Evolutionary conservation across 306 rosid genomes (phyloP), one percentile per base, ranked within the genome.

Genomic region (Begonia peltatifolia): DNA sequence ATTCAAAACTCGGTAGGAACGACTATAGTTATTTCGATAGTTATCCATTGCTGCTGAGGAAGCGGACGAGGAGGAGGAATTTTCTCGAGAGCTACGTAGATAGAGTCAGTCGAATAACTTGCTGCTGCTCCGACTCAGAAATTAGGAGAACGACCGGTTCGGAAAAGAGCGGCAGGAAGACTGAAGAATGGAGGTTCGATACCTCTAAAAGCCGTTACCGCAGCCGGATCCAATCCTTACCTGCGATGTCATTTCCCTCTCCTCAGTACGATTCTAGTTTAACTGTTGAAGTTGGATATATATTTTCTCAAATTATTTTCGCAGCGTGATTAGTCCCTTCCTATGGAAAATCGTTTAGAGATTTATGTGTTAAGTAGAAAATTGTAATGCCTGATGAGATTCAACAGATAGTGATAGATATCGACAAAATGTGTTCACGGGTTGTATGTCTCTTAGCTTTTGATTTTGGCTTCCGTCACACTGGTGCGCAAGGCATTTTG

Each of bases 231-330:
- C 94, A 72, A 47, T 75, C 87, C 35, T 71, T 84, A 5, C 75
- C 93, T 52, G 81, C 85, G 72, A 70, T 80, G 83, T 83, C 94
- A 11, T 89, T 89, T 61, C 73, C 90, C 47, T 83, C 96, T 72
- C 63, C 87, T 52, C 81, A 66, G 95, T 82, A 71, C 30, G 81
- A 5, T 6, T 5, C 8, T 30, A 30, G 38, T 30, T 30, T 4
- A 5, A 30, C 35, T 30, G 38, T 30, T 30, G 38, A 30, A 30
- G 9, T 30, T 30, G 5, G 38, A 30, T 5, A 30, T 30, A 30
- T 30, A 30, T 0, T 30, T 30, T 7, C 38, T 5, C 38, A 30
- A 30, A 20, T 20, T 20, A 20, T 20, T 30, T 30, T 30, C 8
- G 38, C 8, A 30, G 38, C 8, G 38, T 20, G 23, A 2, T 20